Evolutionary conservation across 495 filamentous ascomycete genomes (phyloP).

Genomic region (Aspergillus olivimuriae): DNA sequence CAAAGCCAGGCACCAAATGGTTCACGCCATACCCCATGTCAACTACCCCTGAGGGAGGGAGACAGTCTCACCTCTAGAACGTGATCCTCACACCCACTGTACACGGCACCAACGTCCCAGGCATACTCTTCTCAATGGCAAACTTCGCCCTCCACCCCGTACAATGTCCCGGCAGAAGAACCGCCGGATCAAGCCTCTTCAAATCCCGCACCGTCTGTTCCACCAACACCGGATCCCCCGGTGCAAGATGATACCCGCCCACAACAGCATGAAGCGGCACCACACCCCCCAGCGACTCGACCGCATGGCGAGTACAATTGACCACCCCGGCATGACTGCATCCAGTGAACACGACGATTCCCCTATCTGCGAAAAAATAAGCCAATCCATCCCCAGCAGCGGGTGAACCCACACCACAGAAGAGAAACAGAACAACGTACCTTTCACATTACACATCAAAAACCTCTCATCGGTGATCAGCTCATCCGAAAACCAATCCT

Average conservation of each 20-base stretch:
- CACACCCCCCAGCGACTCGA: conserved; percentile 28
- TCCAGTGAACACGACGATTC: conserved; percentile 57
- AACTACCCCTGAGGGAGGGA: too few species aligned
- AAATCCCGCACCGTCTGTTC: conserved; percentile 44
- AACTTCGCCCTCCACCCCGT: conserved; percentile 58
- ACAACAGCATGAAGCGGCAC: conserved; percentile 51
- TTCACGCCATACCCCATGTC: too few species aligned
- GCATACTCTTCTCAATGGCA: conserved; percentile 51
- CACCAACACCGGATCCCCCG: conserved; percentile 37
- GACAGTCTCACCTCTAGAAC: conserved; percentile 33
- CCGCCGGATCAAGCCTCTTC: conserved; percentile 44
- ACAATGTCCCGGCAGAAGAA: conserved; percentile 55
- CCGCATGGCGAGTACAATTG: conserved; percentile 47
- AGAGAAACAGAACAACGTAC: conserved; percentile 14
- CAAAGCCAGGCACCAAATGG: too few species aligned
- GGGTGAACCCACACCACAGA: too few species aligned
- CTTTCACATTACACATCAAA: conserved; percentile 53
- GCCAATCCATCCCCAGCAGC: too few species aligned
- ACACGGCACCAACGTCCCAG: conserved; percentile 49
- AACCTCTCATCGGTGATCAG: conserved; percentile 53
- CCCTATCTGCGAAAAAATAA: too few species aligned
- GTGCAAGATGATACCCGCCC: conserved; percentile 56
- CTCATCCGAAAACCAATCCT: conserved; percentile 50
- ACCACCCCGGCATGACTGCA: conserved; percentile 57
- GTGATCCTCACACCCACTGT: conserved; percentile 48